Conservation (phyloP, 768 basidiomycete species). For the Holtermanniella nyarrowii region DNA sequence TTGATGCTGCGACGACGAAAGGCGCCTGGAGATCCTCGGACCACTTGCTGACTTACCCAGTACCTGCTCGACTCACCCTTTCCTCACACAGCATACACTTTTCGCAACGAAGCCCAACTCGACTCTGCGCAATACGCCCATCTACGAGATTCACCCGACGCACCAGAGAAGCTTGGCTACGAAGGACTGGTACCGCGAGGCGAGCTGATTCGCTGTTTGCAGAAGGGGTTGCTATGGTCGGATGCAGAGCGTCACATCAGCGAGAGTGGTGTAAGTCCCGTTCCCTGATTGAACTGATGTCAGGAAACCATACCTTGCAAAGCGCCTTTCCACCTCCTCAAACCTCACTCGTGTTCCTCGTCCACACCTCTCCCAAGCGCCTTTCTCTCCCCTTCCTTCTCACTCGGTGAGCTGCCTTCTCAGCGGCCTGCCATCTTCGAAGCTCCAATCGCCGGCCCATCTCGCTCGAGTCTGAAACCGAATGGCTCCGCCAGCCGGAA, state of each 20-base stretch:
- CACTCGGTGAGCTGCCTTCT: not conserved
- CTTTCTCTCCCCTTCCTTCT: not conserved
- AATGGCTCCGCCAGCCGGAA: not conserved
- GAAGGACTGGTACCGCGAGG: constrained; percentile 29
- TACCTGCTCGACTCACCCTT: constrained; percentile 39
- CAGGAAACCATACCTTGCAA: constrained; percentile 1
- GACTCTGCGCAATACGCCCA: constrained; percentile 3
- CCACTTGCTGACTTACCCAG: no score
- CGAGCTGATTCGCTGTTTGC: constrained; percentile 31
- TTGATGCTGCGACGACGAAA: no score
- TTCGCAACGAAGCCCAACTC: constrained; percentile 31
- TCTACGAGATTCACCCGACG: not conserved
- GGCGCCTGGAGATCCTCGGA: no score
- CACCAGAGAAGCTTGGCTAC: constrained; percentile 6
- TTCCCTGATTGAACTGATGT: not conserved
- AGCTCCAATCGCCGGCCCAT: not conserved
- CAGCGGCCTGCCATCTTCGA: not conserved
- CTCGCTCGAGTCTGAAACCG: not conserved
- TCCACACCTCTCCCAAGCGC: not conserved
- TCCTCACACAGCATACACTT: constrained; percentile 34
- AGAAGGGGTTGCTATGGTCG: constrained; percentile 35
- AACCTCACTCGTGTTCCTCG: constrained; percentile 1
- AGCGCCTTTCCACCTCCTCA: not conserved
- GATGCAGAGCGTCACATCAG: constrained; percentile 32
- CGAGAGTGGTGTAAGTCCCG: constrained; percentile 20